Base-by-base conservation (phyloP, 208 protist genomes). In the Endotrypanum monterogeii region DNA sequence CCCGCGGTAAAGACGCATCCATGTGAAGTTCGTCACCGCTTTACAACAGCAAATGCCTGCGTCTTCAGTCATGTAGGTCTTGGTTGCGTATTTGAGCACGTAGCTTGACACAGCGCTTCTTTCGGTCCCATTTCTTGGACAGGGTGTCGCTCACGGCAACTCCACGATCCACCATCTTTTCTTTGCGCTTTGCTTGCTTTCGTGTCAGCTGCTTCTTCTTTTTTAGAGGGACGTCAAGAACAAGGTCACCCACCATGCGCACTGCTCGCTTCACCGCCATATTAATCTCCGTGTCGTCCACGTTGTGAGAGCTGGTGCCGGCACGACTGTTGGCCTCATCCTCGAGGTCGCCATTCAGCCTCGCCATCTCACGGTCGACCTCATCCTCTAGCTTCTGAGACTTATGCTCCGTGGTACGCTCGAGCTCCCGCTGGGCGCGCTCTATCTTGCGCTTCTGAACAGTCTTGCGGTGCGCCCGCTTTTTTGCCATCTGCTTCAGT, bases 401-500 rank as follows among this genome's bases (percentile, higher is more conserved):
- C 58, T 94, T 72, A 23, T 73, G 68, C 54, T 78, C 71, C 52
- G 84, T 79, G 39, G 83, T 57, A 3, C 71, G 68, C 62, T 92
- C 84, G 51, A 91, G 70, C 56, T 94, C 87, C 6, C 81, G 84
- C 69, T 89, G 80, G 3, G 70, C 83, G 5, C 90, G 89, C 71
- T 94, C 84, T 8, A 84, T 72, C 77, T 92, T 94, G 39, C 90
- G 83, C 78, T 95, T 95, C 82, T 93, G 89, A n/a, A 97, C 93
- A n/a, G 87, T 85, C 56, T 93, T 94, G 41, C 89, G 84, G 63
- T 95, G 93, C 12, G 93, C 80, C 52, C 90, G 83, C 82, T 94
- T 95, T 79, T 95, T 95, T 20, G 86, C 90, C 89, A 93, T 90
- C 79, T 95, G 90, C 82, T 97, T 95, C 72, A 97, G 82, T 83